Conservation (phyloP, 2,329 filamentous ascomycete genomes). For the Diaporthe sp. region DNA sequence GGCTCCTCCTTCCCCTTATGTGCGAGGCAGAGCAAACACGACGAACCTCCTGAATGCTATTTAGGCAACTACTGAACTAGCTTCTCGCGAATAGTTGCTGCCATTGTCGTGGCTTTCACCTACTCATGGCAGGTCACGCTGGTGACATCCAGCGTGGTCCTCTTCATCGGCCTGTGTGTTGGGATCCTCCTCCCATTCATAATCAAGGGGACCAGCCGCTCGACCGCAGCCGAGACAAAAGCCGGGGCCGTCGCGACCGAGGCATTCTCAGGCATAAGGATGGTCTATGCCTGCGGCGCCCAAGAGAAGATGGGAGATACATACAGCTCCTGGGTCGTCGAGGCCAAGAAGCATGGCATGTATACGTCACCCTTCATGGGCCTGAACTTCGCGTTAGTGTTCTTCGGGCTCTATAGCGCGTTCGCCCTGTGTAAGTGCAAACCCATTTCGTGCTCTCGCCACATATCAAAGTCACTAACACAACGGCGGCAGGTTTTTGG, state of each 20-base stretch:
- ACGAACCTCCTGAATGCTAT: not conserved
- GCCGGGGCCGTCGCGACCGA: constrained; percentile 73
- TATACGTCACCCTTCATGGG: constrained; percentile 64
- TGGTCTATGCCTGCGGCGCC: constrained; percentile 73
- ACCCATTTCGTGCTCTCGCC: not conserved
- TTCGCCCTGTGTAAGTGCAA: constrained; percentile 20
- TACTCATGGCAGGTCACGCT: constrained; percentile 72
- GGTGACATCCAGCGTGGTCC: constrained; percentile 67
- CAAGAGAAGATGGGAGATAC: constrained; percentile 65
- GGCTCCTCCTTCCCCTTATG: not conserved
- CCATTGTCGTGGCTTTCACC: constrained; percentile 67
- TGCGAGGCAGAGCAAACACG: not conserved
- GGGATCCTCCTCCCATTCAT: constrained; percentile 66
- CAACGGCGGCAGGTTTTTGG: constrained; percentile 68
- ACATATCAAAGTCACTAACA: not conserved
- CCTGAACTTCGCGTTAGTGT: constrained; percentile 66
- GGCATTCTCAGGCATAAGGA: constrained; percentile 69
- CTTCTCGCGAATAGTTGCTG: constrained; percentile 49
- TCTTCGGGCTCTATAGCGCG: constrained; percentile 64
- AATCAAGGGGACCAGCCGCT: constrained; percentile 61
- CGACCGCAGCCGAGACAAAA: constrained; percentile 66
- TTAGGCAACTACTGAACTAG: not conserved
- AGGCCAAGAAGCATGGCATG: constrained; percentile 63
- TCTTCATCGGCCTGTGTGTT: constrained; percentile 67
- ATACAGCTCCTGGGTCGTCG: constrained; percentile 68